Conservation (phyloP, 2,329 filamentous ascomycete species). For the Amesomyces nigricolor region DNA sequence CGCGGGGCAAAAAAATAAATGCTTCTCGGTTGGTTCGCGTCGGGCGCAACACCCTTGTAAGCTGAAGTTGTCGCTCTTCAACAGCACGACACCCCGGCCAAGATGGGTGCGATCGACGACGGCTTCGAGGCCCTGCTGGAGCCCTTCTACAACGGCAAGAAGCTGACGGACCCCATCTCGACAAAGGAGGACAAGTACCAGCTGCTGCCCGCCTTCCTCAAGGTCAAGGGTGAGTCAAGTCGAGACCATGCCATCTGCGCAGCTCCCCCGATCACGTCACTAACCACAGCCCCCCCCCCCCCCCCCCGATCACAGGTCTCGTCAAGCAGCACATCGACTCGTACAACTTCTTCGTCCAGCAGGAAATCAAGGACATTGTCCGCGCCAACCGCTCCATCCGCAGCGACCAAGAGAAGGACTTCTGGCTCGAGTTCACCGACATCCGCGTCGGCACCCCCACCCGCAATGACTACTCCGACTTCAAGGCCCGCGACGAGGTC, state of each 20-base stretch:
- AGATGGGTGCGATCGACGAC: conserved; percentile 53
- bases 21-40: conserved; percentile 3
- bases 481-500: conserved; percentile 65
- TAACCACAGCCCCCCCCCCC: conserved; percentile 21
- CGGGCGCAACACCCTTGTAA: conserved; percentile 4
- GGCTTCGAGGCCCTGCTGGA: conserved; percentile 61
- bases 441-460: conserved; percentile 82
- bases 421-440: conserved; percentile 89
- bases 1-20: conserved; percentile 23
- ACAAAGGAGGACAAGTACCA: conserved; percentile 89
- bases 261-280: conserved; percentile 11
- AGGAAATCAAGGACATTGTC: conserved; percentile 95
- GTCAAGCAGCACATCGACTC: conserved; percentile 74
- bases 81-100: conserved; percentile 22
- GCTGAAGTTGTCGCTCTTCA: not conserved
- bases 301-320: conserved; percentile 1
- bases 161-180: conserved; percentile 58
- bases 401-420: conserved; percentile 87
- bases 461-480: conserved; percentile 68
- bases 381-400: conserved; percentile 82
- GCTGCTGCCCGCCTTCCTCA: conserved; percentile 90
- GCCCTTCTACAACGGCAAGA: conserved; percentile 64
- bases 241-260: not conserved
- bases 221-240: conserved; percentile 68
- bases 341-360: conserved; percentile 96